phyloP scores from a whole-genome alignment of 1,284 basidiomycete genomes.

The Ganoderma boninense region DNA sequence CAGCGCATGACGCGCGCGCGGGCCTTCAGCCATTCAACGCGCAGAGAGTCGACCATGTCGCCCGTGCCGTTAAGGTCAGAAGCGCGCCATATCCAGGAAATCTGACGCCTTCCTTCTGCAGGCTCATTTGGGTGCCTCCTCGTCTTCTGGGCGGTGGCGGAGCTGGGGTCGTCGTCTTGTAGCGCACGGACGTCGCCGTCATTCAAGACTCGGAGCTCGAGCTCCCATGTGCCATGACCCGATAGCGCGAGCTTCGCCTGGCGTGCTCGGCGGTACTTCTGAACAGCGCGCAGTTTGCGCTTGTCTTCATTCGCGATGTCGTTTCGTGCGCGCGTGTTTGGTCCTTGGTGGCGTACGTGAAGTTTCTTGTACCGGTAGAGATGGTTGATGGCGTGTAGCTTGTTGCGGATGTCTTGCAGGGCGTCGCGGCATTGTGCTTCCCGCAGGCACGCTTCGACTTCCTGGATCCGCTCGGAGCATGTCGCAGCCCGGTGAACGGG shows the following conservation, averaged over 20 bases:
- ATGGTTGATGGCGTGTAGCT: conserved; percentile 36
- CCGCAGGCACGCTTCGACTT: conserved; percentile 40
- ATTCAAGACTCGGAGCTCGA: background rate
- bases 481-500: background rate
- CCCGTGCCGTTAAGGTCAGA: no score
- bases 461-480: background rate
- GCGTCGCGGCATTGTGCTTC: no score
- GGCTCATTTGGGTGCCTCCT: background rate
- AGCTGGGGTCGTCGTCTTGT: background rate
- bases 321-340: background rate
- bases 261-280: background rate
- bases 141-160: background rate
- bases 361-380: conserved; percentile 31
- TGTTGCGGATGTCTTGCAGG: no score
- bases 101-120: no score
- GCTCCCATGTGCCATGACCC: background rate
- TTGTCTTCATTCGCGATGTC: background rate
- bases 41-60: no score
- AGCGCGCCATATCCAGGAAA: no score
- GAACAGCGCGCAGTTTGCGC: background rate
- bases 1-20: no score
- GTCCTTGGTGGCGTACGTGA: background rate
- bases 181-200: background rate
- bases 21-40: no score
- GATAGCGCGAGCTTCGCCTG: background rate